Evolutionary conservation across 768 basidiomycete species (phyloP), one percentile per base, ranked within the genome.

Genomic region (Fomitopsis serialis): DNA sequence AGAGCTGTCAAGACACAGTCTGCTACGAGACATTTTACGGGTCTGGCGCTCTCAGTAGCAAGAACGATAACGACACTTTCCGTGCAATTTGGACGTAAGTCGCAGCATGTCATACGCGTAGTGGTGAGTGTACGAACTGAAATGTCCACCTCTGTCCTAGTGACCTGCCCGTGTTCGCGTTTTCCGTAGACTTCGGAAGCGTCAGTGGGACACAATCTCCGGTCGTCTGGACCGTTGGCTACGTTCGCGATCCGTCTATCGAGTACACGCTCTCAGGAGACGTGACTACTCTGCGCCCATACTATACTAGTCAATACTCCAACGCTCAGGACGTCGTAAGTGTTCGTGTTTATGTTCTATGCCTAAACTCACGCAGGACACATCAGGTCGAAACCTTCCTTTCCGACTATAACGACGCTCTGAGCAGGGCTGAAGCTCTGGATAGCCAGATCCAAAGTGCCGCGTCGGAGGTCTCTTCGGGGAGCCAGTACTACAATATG

Each of bases 201-300:
- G 61, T 67, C 22, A 42, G 35, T 17, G 37, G 44, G n/a, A 62
- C 62, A 0, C 19, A 45, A 19, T 40, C 29, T 2, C 61, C 68
- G 0, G 53, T 65, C 9, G 60, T 65, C 2, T 68, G 66, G 65
- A 53, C 63, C 0, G 54, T 69, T 8, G 67, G 68, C 11, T 60
- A 60, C 46, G 53, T 60, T 2, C 56, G 63, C 7, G 61, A 69
- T 37, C 64, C 63, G 9, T 55, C 59, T 0, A 54, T 66, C 47
- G 37, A 50, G 27, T 68, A 63, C 36, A 59, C 54, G 13, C 15
- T 45, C 0, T 23, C 61, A 2, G 36, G 29, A 8, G 57, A 58
- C 12, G 32, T 21, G 11, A 17, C 25, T 1, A 46, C 63, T 21
- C 36, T 52, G 10, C 54, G 61, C 5, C 61, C 65, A n/a, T 60